Evolutionary conservation across 2,329 filamentous ascomycete species (phyloP).

Genomic region (Triangularia verruculosa): DNA sequence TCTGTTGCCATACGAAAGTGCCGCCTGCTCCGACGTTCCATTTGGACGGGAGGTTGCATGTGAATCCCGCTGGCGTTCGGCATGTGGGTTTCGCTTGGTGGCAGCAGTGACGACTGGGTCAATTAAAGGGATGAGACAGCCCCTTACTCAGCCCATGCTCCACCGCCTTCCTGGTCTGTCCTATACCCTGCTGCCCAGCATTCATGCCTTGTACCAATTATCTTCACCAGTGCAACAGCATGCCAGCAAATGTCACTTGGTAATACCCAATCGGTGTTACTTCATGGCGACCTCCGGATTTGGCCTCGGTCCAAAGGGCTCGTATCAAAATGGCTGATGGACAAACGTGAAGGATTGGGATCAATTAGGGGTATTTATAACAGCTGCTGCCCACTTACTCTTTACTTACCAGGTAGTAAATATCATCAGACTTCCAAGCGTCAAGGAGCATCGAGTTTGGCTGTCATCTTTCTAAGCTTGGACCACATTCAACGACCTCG

Average conservation of each 20-base stretch:
- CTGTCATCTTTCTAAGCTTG: neutral
- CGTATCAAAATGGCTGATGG: neutral
- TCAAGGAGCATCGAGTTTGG: neutral
- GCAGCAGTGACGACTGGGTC: neutral
- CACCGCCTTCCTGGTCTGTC: neutral
- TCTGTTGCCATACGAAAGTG: neutral
- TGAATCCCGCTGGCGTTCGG: neutral
- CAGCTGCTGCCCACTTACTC: neutral
- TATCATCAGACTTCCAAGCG: neutral
- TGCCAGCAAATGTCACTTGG: neutral
- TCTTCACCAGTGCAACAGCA: neutral
- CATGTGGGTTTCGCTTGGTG: neutral
- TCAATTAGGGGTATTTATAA: neutral
- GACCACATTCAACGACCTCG: too few relatives aligned
- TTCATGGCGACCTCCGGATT: conserved; percentile 1
- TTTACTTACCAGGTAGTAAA: neutral
- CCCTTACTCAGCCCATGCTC: neutral
- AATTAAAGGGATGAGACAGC: neutral
- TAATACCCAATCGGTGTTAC: neutral
- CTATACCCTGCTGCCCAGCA: neutral
- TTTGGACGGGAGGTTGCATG: neutral
- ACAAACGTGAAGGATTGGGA: neutral
- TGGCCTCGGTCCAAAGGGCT: neutral
- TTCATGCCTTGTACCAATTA: neutral
- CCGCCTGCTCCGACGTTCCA: neutral